Evolutionary conservation across 1,284 basidiomycete species (phyloP), one percentile per base, ranked within the genome.

Genomic region (Mycena citricolor): DNA sequence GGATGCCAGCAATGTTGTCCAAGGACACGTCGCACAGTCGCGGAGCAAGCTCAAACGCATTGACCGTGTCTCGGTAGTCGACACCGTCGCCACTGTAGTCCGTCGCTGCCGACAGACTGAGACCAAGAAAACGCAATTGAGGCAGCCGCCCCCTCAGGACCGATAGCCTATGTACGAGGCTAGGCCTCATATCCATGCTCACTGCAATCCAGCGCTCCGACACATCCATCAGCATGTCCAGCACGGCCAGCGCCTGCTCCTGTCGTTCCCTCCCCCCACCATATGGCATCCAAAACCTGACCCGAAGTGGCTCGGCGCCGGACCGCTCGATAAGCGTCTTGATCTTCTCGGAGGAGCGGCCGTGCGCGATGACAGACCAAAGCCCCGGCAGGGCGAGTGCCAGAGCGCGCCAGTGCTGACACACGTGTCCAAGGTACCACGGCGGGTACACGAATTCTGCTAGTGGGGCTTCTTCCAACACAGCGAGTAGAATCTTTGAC

Each of bases 341-440:
- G 12, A 49, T 33, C 17, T 20, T 30, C 12, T 32, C 37, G n/a
- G 24, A 8, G 5, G 42, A 17, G 19, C 22, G 39, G 4, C 17
- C 26, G 1, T 14, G 2, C 0, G 38, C 7, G 20, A 49, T 40
- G 17, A 44, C 42, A n/a, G 33, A 16, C 47, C 50, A 52, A 1
- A 52, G 19, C 3, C 4, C 19, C 1, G 42, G 41, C 4, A 32
- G 8, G 6, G 21, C 32, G 20, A 52, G 12, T 14, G 42, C 50
- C 0, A 45, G 34, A 2, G 41, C 34, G 5, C 50, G 36, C 46
- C 42, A 49, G 38, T 52, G 42, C 16, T 7, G 28, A 26, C 46
- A 52, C n/a, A 52, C 35, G 13, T 48, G 46, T 10, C 37, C 32
- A 25, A 49, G 24, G 14, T 44, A 32, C 47, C 47, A 49, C 19